These are phyloP conservation scores for Capniomyces stellatus DNA, from an alignment of 371 early-diverging fungal species.

Conservation along the genomic window DNA sequence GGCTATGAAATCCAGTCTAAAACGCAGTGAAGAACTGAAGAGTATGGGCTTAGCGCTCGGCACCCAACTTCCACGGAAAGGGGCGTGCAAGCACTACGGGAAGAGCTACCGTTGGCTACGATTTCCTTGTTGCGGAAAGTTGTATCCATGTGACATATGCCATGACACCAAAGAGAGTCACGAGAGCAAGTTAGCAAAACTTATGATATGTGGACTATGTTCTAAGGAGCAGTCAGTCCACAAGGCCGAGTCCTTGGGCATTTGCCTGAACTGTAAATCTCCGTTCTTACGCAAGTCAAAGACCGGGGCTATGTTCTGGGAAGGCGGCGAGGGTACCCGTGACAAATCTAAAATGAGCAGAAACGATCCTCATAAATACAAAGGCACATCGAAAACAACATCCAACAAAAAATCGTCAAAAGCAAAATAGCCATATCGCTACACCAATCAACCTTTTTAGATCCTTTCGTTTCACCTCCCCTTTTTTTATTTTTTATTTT, in stretches of 20 bases:
- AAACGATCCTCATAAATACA: slow-evolving; percentile 35
- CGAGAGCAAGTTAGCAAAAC: slow-evolving; percentile 41
- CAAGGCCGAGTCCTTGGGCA: slow-evolving; percentile 28
- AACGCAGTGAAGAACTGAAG: slow-evolving; percentile 29
- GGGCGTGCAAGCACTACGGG: slow-evolving; percentile 82
- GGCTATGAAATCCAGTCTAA: slow-evolving; percentile 15
- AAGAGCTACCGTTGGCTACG: slow-evolving; percentile 91
- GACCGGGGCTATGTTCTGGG: slow-evolving; percentile 59
- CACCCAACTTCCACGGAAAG: slow-evolving; percentile 55
- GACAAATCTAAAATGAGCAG: slow-evolving; percentile 62
- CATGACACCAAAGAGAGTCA: slow-evolving; percentile 72
- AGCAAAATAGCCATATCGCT: slow-evolving; percentile 6
- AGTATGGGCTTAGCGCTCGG: slow-evolving; percentile 40
- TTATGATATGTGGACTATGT: slow-evolving; percentile 89
- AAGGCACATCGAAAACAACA: slow-evolving; percentile 19
- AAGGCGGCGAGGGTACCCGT: slow-evolving; percentile 89
- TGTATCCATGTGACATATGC: slow-evolving; percentile 87
- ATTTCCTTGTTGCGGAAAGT: slow-evolving; percentile 82
- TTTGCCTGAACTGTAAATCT: slow-evolving; percentile 45
- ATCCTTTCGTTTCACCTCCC: no score
- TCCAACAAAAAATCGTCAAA: slow-evolving; percentile 14
- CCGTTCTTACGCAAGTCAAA: slow-evolving; percentile 33
- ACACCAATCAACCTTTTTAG: not conserved
- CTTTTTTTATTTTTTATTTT: not conserved
- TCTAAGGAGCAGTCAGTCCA: slow-evolving; percentile 59